phyloP scores from a whole-genome alignment of 75 land plant species.

The Sequoia sempervirens region DNA sequence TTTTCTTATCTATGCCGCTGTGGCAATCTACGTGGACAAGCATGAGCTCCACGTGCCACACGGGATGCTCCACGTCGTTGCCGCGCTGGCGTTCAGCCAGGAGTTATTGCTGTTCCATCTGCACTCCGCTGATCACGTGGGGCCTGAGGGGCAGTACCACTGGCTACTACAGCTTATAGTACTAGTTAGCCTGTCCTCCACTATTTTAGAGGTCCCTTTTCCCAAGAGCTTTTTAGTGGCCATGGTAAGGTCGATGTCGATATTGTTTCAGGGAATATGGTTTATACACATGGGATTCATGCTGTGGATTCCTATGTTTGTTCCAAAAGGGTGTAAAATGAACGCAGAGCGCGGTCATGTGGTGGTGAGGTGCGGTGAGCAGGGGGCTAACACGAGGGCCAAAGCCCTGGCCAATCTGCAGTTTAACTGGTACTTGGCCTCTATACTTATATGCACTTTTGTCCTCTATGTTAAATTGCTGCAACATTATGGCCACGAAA shows the following conservation, averaged over 20 bases:
- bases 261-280: constrained; percentile 76
- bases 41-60: not conserved
- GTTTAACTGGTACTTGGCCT: constrained; percentile 58
- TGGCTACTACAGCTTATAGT: constrained; percentile 61
- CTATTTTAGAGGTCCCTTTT: constrained; percentile 45
- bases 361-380: constrained; percentile 43
- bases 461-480: constrained; percentile 13
- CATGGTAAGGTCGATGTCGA: constrained; percentile 55
- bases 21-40: constrained; percentile 27
- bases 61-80: constrained; percentile 38
- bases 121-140: constrained; percentile 87
- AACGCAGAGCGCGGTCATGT: constrained; percentile 40
- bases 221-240: constrained; percentile 40
- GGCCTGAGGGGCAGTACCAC: constrained; percentile 87
- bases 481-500: not conserved
- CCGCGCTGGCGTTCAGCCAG: constrained; percentile 57
- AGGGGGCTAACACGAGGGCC: constrained; percentile 37
- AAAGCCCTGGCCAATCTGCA: constrained; percentile 62
- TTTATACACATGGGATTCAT: constrained; percentile 60
- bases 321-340: constrained; percentile 56
- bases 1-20: constrained; percentile 49
- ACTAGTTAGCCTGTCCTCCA: constrained; percentile 35
- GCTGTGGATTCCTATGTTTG: constrained; percentile 71
- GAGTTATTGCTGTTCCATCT: constrained; percentile 78
- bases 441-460: constrained; percentile 20